Evolutionary conservation across 129 eudicot species (phyloP), one percentile per base, ranked within the genome.

Genomic region (Arctium lappa): DNA sequence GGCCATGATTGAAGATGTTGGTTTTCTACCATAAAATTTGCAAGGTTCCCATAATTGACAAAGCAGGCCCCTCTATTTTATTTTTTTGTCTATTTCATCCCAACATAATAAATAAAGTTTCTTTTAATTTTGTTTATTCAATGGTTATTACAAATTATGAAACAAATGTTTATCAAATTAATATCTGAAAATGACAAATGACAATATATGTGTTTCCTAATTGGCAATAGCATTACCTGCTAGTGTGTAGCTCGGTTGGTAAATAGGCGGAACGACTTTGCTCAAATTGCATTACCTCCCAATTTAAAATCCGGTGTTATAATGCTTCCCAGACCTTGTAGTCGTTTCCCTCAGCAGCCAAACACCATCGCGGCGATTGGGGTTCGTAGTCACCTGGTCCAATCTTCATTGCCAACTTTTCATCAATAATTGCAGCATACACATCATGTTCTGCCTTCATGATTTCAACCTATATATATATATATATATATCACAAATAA

Each of bases 311-410:
- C 22, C 65, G 65, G 15, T 1, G 65, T 82, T 46, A 91, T 80
- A 79, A 74, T 38, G 87, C 82, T 87, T 92, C 94, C 97, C 97
- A 92, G 44, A 92, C 92, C 86, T 88, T 90, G 85, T 90, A 92
- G 73, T 90, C 85, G 3, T 72, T 88, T 6, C 94, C 97, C 86
- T 92, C 91, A 8, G 39, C 66, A 73, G 94, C 92, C 76, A 88
- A 72, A 6, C 90, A 83, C 97, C 97, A 92, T 5, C 65, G 77
- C 72, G 86, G 92, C 50, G 53, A 78, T 30, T 83, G 86, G 42
- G 94, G 97, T 29, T 90, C 91, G 75, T 88, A 92, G 37, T 87
- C 79, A 53, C 97, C 94, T 29, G 94, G 97, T 79, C 97, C 97
- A 40, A 92, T 92, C 84, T 92, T 92, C 92, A 92, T 74, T 3